Evolutionary conservation across 805 yeast genomes (phyloP), one percentile per base, ranked within the genome.

Genomic region (Lipomyces spencermartinsiae): DNA sequence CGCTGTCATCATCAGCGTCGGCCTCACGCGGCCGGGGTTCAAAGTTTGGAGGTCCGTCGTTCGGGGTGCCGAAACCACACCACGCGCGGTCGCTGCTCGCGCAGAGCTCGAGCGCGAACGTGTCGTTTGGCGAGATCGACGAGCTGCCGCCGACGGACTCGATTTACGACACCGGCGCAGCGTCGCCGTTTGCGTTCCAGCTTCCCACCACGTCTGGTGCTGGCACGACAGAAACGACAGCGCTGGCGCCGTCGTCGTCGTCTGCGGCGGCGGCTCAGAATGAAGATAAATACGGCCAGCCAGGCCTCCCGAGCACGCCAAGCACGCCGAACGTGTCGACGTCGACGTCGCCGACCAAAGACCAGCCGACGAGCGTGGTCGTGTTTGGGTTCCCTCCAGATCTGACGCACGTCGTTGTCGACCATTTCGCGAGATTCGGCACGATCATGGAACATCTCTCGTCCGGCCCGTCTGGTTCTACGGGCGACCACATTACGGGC

Each of bases 331-430:
- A 77, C 55, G 55, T 69, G 33, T 37, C 70, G 49, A 25, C 71
- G 33, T 37, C 70, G 49, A 25, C 71, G 55, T 33, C 51, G 53
- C 59, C 54, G 9, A 54, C 43, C 46, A 37, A 53, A 22, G 62
- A 51, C 55, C 55, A 59, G 37, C 61, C 61, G 12, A 63, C 67
- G 34, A 46, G 97, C 0, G 90, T 94, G 0, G 79, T 93, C 35
- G 92, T 94, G 2, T 92, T 90, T 79, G 98, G 98, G 0, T 94
- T 92, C 77, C 92, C 96, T 0, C 96, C 93, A 74, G 83, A 87
- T 1, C 83, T 88, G 71, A 87, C 96, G 8, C 84, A 83, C 39
- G 83, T 83, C 46, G 86, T 94, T 1, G 83, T 94, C 51, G 85
- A 86, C 62, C 91, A 87, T 77, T 94, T 93, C 74, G 83, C 87